Conservation (phyloP, 2,329 filamentous ascomycete species). For the Myriosclerotinia duriaeana region DNA sequence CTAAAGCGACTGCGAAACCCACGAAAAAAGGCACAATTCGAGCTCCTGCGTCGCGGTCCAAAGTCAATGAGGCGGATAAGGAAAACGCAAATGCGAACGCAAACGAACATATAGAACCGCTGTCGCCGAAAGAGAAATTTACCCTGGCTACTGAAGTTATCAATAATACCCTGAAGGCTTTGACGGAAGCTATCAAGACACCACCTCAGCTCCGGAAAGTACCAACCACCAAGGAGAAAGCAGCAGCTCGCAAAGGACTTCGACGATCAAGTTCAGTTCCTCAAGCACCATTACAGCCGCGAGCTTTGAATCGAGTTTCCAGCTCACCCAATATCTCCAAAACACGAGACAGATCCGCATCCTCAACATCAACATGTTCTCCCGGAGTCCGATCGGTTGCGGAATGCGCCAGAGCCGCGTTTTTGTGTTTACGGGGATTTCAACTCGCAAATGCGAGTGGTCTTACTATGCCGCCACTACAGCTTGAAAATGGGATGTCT, state of each 20-base stretch:
- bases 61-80: conserved; percentile 30
- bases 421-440: conserved; percentile 60
- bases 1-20: conserved; percentile 25
- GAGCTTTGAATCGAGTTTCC: conserved; percentile 59
- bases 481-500: conserved; percentile 72
- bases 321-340: conserved; percentile 58
- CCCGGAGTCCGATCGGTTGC: conserved; percentile 41
- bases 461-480: conserved; percentile 58
- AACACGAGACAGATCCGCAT: conserved; percentile 43
- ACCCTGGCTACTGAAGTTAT: conserved; percentile 71
- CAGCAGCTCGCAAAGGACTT: conserved; percentile 45
- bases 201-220: conserved; percentile 30
- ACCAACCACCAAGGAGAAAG: conserved; percentile 43
- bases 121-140: conserved; percentile 61
- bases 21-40: conserved; percentile 18
- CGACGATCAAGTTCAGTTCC: conserved; percentile 58
- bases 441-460: conserved; percentile 52
- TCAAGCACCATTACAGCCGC: conserved; percentile 60
- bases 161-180: conserved; percentile 66
- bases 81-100: conserved; percentile 38
- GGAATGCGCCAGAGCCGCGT: conserved; percentile 69
- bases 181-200: conserved; percentile 65
- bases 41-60: conserved; percentile 31
- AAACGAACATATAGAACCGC: conserved; percentile 40
- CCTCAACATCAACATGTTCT: conserved; percentile 39